Conservation (phyloP, 768 basidiomycete species). For the Auricularia cornea region DNA sequence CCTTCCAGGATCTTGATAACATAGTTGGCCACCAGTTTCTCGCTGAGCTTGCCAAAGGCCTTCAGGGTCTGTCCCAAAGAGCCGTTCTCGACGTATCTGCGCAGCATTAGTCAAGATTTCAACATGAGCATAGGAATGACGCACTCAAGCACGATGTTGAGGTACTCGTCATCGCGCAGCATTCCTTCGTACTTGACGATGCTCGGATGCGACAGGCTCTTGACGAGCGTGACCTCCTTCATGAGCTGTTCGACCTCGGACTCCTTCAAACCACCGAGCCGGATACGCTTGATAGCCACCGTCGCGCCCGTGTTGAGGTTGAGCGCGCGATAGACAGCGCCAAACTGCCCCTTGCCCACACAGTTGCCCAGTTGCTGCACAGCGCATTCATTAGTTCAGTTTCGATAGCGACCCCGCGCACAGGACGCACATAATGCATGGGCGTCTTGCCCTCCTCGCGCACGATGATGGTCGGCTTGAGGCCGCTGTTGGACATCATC, state of each 20-base stretch:
- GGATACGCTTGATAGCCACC: constrained; percentile 98
- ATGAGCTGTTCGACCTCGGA: constrained; percentile 85
- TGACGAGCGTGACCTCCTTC: constrained; percentile 90
- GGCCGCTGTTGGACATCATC: constrained; percentile 12
- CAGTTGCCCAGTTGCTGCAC: constrained; percentile 92
- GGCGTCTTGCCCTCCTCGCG: constrained; percentile 74
- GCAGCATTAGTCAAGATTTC: constrained; percentile 9
- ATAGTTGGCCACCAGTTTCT: constrained; percentile 83
- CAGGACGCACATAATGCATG: constrained; percentile 66
- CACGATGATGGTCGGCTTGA: constrained; percentile 55
- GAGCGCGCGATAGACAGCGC: constrained; percentile 88
- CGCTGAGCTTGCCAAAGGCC: constrained; percentile 90
- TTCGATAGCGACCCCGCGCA: neutral
- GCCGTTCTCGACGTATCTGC: constrained; percentile 92
- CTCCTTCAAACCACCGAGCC: constrained; percentile 83
- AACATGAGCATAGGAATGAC: constrained; percentile 26
- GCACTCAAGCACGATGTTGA: constrained; percentile 92
- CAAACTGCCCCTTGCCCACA: constrained; percentile 95
- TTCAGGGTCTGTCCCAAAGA: constrained; percentile 89
- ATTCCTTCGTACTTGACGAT: constrained; percentile 98
- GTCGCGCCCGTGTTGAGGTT: constrained; percentile 92
- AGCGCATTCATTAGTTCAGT: constrained; percentile 8
- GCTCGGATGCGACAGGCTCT: constrained; percentile 84
- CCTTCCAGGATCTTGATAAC: constrained; percentile 97
- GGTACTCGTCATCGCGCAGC: constrained; percentile 76